Evolutionary conservation across 1,284 basidiomycete species (phyloP).

Genomic region (Boletus subluridellus): DNA sequence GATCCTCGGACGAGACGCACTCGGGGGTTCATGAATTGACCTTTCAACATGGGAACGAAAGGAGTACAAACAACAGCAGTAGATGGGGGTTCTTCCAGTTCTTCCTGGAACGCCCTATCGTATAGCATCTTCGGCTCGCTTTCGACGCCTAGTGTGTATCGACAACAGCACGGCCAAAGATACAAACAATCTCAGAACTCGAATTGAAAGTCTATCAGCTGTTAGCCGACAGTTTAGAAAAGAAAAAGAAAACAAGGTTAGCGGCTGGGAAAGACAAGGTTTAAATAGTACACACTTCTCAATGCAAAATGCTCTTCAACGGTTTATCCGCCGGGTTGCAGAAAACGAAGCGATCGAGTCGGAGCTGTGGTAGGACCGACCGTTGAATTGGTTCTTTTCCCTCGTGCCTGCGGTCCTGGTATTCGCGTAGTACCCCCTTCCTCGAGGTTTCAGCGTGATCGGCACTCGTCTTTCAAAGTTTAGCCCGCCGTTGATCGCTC

Average conservation of each 20-base stretch:
- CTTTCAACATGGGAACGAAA: not conserved
- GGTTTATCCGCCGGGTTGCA: slow-evolving; percentile 5
- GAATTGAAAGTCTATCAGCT: slow-evolving; percentile 36
- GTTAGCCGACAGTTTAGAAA: not conserved
- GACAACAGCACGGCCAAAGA: slow-evolving; percentile 50
- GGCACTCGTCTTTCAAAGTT: not conserved
- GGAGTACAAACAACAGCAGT: not conserved
- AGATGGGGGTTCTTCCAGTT: not conserved
- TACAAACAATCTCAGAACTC: slow-evolving; percentile 50
- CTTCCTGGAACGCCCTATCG: not conserved
- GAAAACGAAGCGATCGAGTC: not conserved
- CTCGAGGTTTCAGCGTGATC: slow-evolving; percentile 6
- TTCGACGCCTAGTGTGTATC: not conserved
- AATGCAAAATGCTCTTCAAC: not conserved
- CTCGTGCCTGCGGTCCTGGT: not conserved
- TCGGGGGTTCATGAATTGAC: not conserved
- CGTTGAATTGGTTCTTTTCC: not conserved
- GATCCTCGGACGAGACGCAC: not conserved
- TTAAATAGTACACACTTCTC: not conserved
- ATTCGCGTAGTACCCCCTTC: not conserved
- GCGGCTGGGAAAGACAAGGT: not conserved
- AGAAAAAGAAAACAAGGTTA: not conserved
- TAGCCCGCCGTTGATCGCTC: not conserved
- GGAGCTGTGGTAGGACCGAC: not conserved
- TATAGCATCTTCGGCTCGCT: not conserved